A percentile compares a stretch with the other conserved stretches of the same genome.
These are phyloP conservation scores for Fraxinus xanthoxyloides DNA, from an alignment of 305 asterid genomes.

Conservation along the genomic window DNA sequence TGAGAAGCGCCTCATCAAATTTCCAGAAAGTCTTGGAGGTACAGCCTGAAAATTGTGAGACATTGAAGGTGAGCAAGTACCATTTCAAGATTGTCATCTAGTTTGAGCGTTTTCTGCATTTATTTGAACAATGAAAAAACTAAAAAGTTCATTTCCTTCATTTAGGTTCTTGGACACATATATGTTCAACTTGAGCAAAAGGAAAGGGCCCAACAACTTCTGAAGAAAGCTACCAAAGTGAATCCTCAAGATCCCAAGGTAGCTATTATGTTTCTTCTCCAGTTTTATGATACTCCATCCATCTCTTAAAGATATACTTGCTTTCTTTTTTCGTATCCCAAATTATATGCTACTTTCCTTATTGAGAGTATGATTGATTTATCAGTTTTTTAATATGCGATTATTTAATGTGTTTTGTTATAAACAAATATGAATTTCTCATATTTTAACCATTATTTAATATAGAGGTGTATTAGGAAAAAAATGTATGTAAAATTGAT, in stretches of 20 bases:
- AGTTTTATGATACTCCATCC: not conserved
- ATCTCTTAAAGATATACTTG: not conserved
- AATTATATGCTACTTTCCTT: not conserved
- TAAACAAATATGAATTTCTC: not conserved
- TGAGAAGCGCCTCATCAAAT: slow-evolving; percentile 76
- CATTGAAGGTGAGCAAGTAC: slow-evolving; percentile 64
- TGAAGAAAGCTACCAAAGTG: slow-evolving; percentile 81
- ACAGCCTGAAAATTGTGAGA: slow-evolving; percentile 85
- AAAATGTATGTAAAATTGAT: not conserved
- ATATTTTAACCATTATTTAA: too few relatives aligned
- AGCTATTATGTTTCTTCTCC: slow-evolving; percentile 8
- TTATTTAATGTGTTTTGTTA: not conserved
- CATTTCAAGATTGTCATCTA: slow-evolving; percentile 11
- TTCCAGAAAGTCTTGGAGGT: slow-evolving; percentile 95
- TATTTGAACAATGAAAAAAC: slow-evolving; percentile 12
- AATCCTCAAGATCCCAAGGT: slow-evolving; percentile 98
- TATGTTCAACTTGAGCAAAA: slow-evolving; percentile 83
- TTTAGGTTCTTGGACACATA: slow-evolving; percentile 80
- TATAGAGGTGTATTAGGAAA: not conserved
- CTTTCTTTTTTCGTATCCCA: not conserved
- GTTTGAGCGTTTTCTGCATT: slow-evolving; percentile 5
- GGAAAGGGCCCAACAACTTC: slow-evolving; percentile 80
- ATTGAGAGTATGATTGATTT: not conserved
- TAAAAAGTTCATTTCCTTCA: slow-evolving; percentile 26
- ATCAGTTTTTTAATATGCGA: not conserved